Percentiles rank a stretch among this genome's conserved stretches.
These are phyloP conservation scores for Nemania sp. DNA, from an alignment of 2,329 filamentous ascomycete species.

Conservation along the genomic window DNA sequence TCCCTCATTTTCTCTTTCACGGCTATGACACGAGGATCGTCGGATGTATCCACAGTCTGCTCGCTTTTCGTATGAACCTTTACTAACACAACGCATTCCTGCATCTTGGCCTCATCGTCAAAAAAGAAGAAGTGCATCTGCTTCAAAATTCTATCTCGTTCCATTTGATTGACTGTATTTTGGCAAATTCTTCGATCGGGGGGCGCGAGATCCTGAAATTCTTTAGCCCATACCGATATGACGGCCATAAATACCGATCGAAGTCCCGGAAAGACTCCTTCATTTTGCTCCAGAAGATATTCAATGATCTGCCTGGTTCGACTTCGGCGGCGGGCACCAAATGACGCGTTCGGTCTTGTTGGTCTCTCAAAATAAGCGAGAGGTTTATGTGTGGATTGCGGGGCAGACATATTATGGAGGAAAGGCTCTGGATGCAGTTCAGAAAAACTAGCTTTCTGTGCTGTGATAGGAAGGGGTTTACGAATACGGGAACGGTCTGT, in stretches of 20 bases:
- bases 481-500: conserved; percentile 7
- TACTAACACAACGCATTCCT: conserved; percentile 36
- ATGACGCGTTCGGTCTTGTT: conserved; percentile 37
- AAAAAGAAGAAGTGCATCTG: conserved; percentile 39
- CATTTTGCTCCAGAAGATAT: conserved; percentile 47
- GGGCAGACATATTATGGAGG: background rate
- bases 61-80: conserved; percentile 20
- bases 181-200: conserved; percentile 41
- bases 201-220: conserved; percentile 46
- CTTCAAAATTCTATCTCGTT: conserved; percentile 30
- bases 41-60: conserved; percentile 41
- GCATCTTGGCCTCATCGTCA: conserved; percentile 32
- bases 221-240: conserved; percentile 50
- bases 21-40: conserved; percentile 46
- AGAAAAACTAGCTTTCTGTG: background rate
- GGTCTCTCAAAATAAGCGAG: conserved; percentile 27
- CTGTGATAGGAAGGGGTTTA: conserved; percentile 24
- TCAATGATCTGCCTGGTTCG: conserved; percentile 48
- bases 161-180: conserved; percentile 37
- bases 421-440: background rate
- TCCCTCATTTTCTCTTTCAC: conserved; percentile 55
- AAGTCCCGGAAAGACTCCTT: conserved; percentile 57
- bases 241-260: conserved; percentile 55
- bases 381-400: conserved; percentile 18
- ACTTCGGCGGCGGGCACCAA: conserved; percentile 39